phyloP scores from a whole-genome alignment of 1,284 basidiomycete species.

The Ceratorhiza oryzae-sativae region DNA sequence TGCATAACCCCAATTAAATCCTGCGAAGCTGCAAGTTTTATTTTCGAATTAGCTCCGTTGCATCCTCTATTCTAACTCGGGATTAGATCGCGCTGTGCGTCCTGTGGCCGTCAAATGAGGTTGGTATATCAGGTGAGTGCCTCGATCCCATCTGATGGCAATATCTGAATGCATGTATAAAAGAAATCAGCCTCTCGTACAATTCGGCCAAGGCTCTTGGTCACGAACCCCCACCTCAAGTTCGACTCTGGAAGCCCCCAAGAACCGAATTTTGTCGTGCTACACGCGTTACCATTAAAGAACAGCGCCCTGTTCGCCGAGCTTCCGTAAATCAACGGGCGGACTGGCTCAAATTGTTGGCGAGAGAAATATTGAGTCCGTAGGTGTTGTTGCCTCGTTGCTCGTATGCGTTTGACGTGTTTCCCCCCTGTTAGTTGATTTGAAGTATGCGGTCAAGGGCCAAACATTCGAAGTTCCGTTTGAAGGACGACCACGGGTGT shows the following conservation, averaged over 20 bases:
- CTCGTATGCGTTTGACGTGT: conserved; percentile 39
- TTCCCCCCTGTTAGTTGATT: conserved; percentile 61
- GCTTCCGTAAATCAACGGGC: background rate
- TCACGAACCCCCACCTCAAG: background rate
- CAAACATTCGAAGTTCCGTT: conserved; percentile 71
- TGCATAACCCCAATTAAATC: background rate
- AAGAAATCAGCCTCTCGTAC: conserved; percentile 28
- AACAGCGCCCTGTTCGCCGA: background rate
- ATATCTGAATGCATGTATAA: background rate
- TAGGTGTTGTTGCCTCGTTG: conserved; percentile 40
- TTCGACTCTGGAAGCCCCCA: conserved; percentile 26
- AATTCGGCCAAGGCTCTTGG: conserved; percentile 19
- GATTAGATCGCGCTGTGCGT: conserved; percentile 17
- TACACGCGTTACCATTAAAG: background rate
- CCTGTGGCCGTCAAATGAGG: conserved; percentile 16
- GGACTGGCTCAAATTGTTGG: conserved; percentile 70
- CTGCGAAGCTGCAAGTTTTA: conserved; percentile 2
- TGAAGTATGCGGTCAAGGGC: conserved; percentile 70
- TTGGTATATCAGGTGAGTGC: background rate
- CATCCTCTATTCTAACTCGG: background rate
- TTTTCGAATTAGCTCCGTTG: background rate
- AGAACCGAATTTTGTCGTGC: background rate
- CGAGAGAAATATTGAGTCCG: conserved; percentile 68
- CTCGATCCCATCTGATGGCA: background rate
- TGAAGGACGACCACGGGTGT: conserved; percentile 64